phyloP scores from a whole-genome alignment of 1,284 basidiomycete species.

The Trichosporon coremiiforme region DNA sequence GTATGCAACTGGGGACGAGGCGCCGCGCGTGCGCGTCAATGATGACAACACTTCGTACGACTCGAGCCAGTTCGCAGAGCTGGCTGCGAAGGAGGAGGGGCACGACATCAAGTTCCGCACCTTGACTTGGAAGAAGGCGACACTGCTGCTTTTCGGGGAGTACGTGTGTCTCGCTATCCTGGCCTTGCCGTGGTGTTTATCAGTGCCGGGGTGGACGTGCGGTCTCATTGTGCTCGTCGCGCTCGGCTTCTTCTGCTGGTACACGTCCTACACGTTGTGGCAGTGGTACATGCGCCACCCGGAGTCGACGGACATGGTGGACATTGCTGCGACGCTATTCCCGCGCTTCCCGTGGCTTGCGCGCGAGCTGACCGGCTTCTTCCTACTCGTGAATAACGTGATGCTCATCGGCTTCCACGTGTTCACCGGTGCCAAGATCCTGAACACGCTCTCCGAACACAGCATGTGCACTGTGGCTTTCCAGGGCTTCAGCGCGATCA shows the following conservation, averaged over 20 bases:
- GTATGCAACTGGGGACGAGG: neutral
- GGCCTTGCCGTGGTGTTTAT: conserved; percentile 49
- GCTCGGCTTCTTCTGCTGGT: conserved; percentile 58
- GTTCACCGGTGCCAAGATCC: conserved; percentile 55
- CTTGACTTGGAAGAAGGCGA: conserved; percentile 52
- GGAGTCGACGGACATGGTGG: conserved; percentile 65
- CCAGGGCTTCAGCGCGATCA: conserved; percentile 59
- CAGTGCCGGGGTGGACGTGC: conserved; percentile 48
- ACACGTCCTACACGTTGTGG: conserved; percentile 51
- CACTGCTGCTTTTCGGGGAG: conserved; percentile 52
- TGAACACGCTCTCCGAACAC: conserved; percentile 66
- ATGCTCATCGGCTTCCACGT: conserved; percentile 57
- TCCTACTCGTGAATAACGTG: conserved; percentile 52
- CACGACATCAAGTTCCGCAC: conserved; percentile 47
- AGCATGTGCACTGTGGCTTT: conserved; percentile 64
- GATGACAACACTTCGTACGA: conserved; percentile 11
- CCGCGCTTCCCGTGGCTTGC: conserved; percentile 40
- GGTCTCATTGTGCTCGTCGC: conserved; percentile 64
- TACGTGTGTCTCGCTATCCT: conserved; percentile 56
- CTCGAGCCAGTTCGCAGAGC: conserved; percentile 35
- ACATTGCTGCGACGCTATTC: conserved; percentile 63
- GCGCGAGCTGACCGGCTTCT: conserved; percentile 46
- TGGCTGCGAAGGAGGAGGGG: conserved; percentile 42
- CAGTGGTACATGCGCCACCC: conserved; percentile 66
- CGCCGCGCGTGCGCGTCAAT: neutral